Evolutionary conservation across 2,329 filamentous ascomycete genomes (phyloP).

Genomic region (Albifimbria verrucaria): DNA sequence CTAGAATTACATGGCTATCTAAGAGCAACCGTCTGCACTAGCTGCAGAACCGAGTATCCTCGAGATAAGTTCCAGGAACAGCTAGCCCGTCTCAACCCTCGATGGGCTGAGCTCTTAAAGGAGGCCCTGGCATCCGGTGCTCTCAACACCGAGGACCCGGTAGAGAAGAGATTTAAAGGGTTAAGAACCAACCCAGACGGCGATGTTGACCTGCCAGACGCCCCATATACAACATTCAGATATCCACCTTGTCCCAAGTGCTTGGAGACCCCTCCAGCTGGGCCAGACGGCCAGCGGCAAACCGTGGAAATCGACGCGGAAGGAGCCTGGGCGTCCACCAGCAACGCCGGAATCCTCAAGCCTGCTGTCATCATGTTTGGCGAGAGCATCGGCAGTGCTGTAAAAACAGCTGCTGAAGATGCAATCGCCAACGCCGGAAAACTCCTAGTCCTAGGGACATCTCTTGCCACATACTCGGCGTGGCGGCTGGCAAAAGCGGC

Average conservation of each 20-base stretch:
- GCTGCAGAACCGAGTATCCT: constrained; percentile 69
- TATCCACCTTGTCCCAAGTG: constrained; percentile 89
- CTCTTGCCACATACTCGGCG: constrained; percentile 90
- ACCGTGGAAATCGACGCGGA: constrained; percentile 71
- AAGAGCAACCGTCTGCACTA: constrained; percentile 74
- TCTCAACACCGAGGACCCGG: constrained; percentile 72
- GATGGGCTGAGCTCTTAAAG: constrained; percentile 74
- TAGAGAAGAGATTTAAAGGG: constrained; percentile 63
- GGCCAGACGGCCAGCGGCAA: constrained; percentile 51
- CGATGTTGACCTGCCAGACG: constrained; percentile 84
- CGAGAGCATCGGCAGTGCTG: constrained; percentile 69
- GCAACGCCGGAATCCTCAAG: constrained; percentile 78
- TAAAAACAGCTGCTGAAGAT: constrained; percentile 74
- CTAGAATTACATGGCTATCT: constrained; percentile 92
- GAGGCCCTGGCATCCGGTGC: constrained; percentile 72
- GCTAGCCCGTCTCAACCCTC: constrained; percentile 75
- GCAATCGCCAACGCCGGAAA: constrained; percentile 74
- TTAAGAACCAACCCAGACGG: constrained; percentile 90
- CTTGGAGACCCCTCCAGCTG: constrained; percentile 57
- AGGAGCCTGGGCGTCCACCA: constrained; percentile 69
- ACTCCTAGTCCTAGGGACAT: constrained; percentile 81
- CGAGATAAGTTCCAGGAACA: constrained; percentile 73
- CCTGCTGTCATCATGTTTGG: constrained; percentile 97
- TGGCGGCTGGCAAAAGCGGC: constrained; percentile 86
- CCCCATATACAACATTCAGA: constrained; percentile 83